phyloP scores from a whole-genome alignment of 768 basidiomycete species.

The Lactarius tabidus region DNA sequence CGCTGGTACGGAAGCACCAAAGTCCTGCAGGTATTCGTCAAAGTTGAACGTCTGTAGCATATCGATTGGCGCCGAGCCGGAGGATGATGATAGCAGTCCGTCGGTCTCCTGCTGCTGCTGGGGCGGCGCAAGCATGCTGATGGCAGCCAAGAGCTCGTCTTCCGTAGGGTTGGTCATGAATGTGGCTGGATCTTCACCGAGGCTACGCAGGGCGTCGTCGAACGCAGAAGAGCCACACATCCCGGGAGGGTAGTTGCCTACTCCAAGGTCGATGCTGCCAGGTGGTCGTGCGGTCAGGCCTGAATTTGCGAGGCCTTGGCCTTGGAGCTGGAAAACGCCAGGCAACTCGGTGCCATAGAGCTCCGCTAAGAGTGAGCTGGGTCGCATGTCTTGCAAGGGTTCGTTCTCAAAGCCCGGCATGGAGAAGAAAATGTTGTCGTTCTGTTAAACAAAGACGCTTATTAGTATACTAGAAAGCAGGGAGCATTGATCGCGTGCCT shows the following conservation, averaged over 20 bases:
- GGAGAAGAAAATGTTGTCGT: not conserved
- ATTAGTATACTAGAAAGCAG: not conserved
- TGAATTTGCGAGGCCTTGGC: not conserved
- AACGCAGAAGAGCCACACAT: constrained; percentile 4
- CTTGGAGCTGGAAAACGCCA: not conserved
- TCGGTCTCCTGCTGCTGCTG: not conserved
- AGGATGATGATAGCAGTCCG: not conserved
- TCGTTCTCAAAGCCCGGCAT: constrained; percentile 1
- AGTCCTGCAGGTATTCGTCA: constrained; percentile 17
- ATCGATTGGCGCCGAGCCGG: not conserved
- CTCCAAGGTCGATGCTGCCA: constrained; percentile 10
- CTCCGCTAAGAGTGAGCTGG: not conserved
- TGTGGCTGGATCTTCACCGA: constrained; percentile 7
- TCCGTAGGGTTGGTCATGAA: constrained; percentile 8
- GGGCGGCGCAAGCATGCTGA: not conserved
- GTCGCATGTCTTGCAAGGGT: not conserved
- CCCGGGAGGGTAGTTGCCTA: constrained; percentile 3
- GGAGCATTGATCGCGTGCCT: constrained; percentile 7
- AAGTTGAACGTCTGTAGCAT: constrained; percentile 5
- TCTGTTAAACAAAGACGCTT: not conserved
- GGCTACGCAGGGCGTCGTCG: not conserved
- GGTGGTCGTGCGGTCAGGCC: constrained; percentile 11
- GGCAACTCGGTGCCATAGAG: not conserved
- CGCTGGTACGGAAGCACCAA: not conserved
- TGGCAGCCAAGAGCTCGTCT: constrained; percentile 5